Base-by-base conservation (phyloP, 345 rosid species). In the Gossypium turneri region DNA sequence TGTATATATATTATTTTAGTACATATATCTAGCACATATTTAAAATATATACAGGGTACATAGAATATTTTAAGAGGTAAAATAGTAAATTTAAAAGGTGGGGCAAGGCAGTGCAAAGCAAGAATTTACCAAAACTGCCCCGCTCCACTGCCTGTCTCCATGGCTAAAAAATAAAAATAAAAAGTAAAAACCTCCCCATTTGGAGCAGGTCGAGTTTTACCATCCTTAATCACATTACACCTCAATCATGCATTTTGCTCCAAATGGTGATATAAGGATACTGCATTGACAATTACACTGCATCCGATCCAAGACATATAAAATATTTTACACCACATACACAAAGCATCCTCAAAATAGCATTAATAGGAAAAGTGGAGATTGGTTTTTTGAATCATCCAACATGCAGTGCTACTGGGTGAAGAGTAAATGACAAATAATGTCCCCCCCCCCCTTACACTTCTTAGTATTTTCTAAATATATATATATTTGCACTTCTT, bases 201-300 rank as follows among this genome's bases (percentile, higher is more conserved):
- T 17, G 20, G 22, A 53, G 58, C 19, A 7, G 19, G 17, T 52
- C 20, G 17, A 53, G 17, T 2, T 2, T 16, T 53, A 20, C 22
- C 56, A 52, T 52, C 56, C 56, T 10, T 64, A 2, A 64, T 38
- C 24, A 41, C 19, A 41, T 64, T 64, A 41, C 43, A 41, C 68
- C 43, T 64, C 25, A 64, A 62, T 7, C 25, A 25, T 24, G 13
- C 17, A 41, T 64, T 38, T 63, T 41, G 22, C 68, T 29, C 50
- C n/a, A 64, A 64, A 64, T 17, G 50, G 68, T 64, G 50, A 63
- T 63, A 9, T 17, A 63, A 58, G 63, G 64, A 59, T 59, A 64
- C 50, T 64, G 13, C 4, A 64, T 64, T 38, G 25, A 41, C 68
- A 64, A 41, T 64, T 64, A 64, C 68, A 64, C 50, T 5, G 5